Evolutionary conservation across 371 early-diverging fungal genomes (phyloP).

Genomic region (Circinella minor): DNA sequence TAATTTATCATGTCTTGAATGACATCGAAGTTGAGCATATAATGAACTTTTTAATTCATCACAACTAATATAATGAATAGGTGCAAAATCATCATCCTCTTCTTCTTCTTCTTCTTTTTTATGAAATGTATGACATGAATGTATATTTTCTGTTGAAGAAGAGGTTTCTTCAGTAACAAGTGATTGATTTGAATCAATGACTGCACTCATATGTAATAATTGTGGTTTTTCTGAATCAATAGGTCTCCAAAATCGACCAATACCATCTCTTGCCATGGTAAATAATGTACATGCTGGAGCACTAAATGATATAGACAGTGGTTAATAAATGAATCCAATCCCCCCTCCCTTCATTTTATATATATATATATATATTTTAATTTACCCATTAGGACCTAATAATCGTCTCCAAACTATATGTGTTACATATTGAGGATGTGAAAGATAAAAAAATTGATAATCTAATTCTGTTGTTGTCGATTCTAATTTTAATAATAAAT

Average conservation of each 20-base stretch:
- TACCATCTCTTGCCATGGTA: conserved; percentile 74
- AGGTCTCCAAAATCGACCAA: conserved; percentile 83
- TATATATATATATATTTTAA: too few relatives aligned
- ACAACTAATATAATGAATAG: conserved; percentile 72
- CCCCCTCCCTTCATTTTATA: background rate
- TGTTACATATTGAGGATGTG: conserved; percentile 71
- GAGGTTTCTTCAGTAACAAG: conserved; percentile 57
- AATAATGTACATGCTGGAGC: conserved; percentile 60
- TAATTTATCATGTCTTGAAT: conserved; percentile 32
- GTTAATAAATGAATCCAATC: too few relatives aligned
- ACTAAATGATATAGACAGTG: too few relatives aligned
- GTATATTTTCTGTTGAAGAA: conserved; percentile 7
- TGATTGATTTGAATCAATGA: conserved; percentile 74
- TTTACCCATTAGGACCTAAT: conserved; percentile 34
- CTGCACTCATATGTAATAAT: conserved; percentile 67
- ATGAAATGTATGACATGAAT: background rate
- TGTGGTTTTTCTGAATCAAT: conserved; percentile 48
- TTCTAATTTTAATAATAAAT: too few relatives aligned
- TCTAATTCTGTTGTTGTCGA: conserved; percentile 7
- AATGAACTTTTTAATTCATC: conserved; percentile 61
- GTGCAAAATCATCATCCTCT: conserved; percentile 36
- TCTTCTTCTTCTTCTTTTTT: conserved; percentile 12
- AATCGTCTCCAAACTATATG: conserved; percentile 74
- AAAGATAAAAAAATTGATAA: conserved; percentile 69
- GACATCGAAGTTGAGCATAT: conserved; percentile 34